Evolutionary conservation across 1,139 yeast species (phyloP).

Genomic region (Saccharomyces hybrid): DNA sequence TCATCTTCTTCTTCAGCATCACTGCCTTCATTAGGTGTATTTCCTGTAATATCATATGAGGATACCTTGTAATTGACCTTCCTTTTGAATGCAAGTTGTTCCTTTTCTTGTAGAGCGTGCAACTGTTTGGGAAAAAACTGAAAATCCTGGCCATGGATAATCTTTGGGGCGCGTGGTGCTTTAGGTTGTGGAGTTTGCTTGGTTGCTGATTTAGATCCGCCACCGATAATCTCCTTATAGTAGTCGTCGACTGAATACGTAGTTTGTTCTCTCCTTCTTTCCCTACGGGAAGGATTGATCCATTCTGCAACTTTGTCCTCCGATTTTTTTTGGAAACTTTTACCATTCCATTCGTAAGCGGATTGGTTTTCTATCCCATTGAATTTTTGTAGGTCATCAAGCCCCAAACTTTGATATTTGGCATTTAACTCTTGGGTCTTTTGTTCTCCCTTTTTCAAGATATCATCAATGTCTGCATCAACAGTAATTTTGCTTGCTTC

Average conservation of each 20-base stretch:
- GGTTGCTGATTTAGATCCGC: conserved; percentile 22
- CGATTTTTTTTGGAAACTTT: conserved; percentile 69
- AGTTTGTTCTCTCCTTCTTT: conserved; percentile 83
- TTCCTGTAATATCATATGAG: conserved; percentile 37
- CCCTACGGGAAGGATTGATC: conserved; percentile 87
- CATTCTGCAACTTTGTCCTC: conserved; percentile 49
- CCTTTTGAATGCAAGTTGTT: conserved; percentile 67
- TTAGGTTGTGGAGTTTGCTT: conserved; percentile 40
- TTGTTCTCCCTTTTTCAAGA: conserved; percentile 52
- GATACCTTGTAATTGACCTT: conserved; percentile 66
- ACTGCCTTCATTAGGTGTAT: conserved; percentile 25
- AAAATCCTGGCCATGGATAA: conserved; percentile 69
- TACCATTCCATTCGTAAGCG: conserved; percentile 96
- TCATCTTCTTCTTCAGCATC: conserved; percentile 31
- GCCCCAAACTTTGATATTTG: conserved; percentile 57
- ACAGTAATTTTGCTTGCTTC: conserved; percentile 27
- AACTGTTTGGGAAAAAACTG: conserved; percentile 75
- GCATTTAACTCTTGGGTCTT: conserved; percentile 57
- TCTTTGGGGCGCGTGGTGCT: conserved; percentile 63
- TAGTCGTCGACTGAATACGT: conserved; percentile 83
- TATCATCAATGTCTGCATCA: conserved; percentile 49
- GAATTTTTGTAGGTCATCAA: conserved; percentile 71
- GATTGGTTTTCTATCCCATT: conserved; percentile 55
- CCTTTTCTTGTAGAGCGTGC: conserved; percentile 61
- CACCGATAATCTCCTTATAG: conserved; percentile 59